Conservation (phyloP, 1,139 yeast species). For the Hyphopichia buzzinii region DNA sequence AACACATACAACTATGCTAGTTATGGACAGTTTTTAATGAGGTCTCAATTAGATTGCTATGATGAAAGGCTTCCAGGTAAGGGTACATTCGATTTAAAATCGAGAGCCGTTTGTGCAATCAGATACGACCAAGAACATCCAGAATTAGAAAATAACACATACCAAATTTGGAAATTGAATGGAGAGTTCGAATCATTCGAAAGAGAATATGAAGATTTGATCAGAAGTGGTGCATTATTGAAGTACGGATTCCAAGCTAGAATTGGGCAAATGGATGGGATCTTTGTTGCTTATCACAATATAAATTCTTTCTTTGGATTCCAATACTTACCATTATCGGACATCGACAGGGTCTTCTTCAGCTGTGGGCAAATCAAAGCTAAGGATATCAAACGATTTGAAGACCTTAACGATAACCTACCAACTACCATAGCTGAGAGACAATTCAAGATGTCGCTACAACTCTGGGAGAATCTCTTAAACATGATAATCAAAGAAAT, state of each 20-base stretch:
- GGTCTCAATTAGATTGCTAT: slow-evolving; percentile 89
- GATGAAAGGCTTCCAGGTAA: slow-evolving; percentile 80
- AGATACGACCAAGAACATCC: slow-evolving; percentile 74
- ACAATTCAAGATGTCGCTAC: slow-evolving; percentile 67
- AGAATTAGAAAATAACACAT: slow-evolving; percentile 53
- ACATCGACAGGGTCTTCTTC: slow-evolving; percentile 55
- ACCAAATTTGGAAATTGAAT: slow-evolving; percentile 57
- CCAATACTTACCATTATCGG: slow-evolving; percentile 75
- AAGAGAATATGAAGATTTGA: slow-evolving; percentile 73
- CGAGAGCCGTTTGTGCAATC: slow-evolving; percentile 86
- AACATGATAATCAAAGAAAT: slow-evolving; percentile 33
- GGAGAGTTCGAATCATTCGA: slow-evolving; percentile 80
- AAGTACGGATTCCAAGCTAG: slow-evolving; percentile 90
- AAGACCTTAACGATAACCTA: slow-evolving; percentile 25
- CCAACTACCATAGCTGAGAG: slow-evolving; percentile 61
- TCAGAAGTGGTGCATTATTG: slow-evolving; percentile 67
- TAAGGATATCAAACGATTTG: slow-evolving; percentile 35
- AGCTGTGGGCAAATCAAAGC: slow-evolving; percentile 15
- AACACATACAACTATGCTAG: slow-evolving; percentile 68
- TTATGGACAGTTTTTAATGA: slow-evolving; percentile 66
- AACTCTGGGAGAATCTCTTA: slow-evolving; percentile 55
- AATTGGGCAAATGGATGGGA: slow-evolving; percentile 96
- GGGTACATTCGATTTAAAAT: slow-evolving; percentile 89
- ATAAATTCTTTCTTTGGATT: slow-evolving; percentile 81
- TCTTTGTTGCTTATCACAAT: slow-evolving; percentile 88